phyloP scores from a whole-genome alignment of 2,329 filamentous ascomycete species.

The Fusarium tupiense region DNA sequence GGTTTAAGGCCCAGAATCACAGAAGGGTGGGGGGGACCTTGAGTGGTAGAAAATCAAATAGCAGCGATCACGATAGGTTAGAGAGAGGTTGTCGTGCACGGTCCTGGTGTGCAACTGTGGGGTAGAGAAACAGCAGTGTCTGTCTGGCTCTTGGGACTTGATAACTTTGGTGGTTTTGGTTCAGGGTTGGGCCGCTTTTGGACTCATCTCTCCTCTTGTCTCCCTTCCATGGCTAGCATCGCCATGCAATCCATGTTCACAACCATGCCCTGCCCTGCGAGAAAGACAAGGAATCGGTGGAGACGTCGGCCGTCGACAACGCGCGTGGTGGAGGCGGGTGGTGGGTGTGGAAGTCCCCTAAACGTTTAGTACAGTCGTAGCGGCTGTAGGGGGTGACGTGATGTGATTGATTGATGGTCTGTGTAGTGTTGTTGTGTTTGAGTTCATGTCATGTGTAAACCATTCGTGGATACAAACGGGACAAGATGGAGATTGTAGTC shows the following conservation, averaged over 20 bases:
- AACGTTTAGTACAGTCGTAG: conserved; percentile 4
- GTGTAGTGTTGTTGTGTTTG: conserved; percentile 21
- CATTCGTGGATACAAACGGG: background rate
- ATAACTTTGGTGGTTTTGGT: background rate
- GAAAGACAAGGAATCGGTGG: conserved; percentile 28
- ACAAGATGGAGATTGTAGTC: background rate
- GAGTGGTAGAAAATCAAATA: conserved; percentile 30
- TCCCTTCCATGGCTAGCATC: background rate
- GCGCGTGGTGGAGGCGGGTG: conserved; percentile 22
- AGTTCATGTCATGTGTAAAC: conserved; percentile 21
- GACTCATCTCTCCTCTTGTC: conserved; percentile 2
- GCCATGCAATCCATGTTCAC: conserved; percentile 6
- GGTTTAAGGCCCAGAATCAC: conserved; percentile 36
- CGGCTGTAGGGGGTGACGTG: conserved; percentile 28
- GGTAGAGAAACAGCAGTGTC: conserved; percentile 38
- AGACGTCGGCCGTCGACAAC: conserved; percentile 21
- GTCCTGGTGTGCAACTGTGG: conserved; percentile 41
- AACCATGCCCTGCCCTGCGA: background rate
- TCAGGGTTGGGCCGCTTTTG: conserved; percentile 23
- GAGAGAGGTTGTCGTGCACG: conserved; percentile 36
- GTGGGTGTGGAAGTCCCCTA: conserved; percentile 17
- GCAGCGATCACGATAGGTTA: conserved; percentile 40
- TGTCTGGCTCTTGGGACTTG: background rate
- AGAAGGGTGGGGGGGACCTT: conserved; percentile 39
- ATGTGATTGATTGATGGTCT: conserved; percentile 20